Base-by-base conservation (phyloP, 169 alveolate genomes). In the Plasmodium sp. region DNA sequence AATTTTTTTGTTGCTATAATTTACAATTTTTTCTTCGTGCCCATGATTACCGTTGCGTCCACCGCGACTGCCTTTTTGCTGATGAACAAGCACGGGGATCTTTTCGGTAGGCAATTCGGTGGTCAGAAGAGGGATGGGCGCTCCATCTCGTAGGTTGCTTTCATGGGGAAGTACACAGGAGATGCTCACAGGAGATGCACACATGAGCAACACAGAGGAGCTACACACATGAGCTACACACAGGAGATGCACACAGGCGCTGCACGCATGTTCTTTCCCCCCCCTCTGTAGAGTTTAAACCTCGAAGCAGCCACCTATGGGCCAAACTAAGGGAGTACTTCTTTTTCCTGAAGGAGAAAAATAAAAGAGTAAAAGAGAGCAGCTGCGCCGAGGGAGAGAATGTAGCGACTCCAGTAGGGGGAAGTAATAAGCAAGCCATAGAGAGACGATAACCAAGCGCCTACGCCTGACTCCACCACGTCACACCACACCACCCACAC, bases 41-140 rank as follows among this genome's bases (percentile, higher is more conserved):
- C 94, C 31, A 88, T 88, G 90, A 88, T 88, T 33, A 79, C 82
- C 36, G 51, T 88, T 58, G 45, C 74, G 2, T 88, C 94, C 0
- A 58, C 90, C 16, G 62, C 94, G 0, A 88, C 83, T 14, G 71
- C 90, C 7, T 88, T 88, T 62, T 39, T 79, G 71, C 22, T 88
- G 39, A 81, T 88, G 58, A 51, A 79, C 36, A 79, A 79, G 6
- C 9, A 88, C 36, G 22, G 51, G 27, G 54, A 79, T 5, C 9
- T 58, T 5, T 88, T 88, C 39, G 74, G 94, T 88, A 88, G 34
- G 39, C 6, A 62, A 5, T 62, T 62, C 75, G 34, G 58, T 79
- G 33, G 41, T 5, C 14, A 6, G 4, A 12, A 9, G 39, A 2
- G 34, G 45, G 71, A 81, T 22, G 34, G 16, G 7, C 9, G 41